Percentiles rank a stretch among this genome's conserved stretches.
These are phyloP conservation scores for Colletotrichum simmondsii DNA, from an alignment of 2,329 filamentous ascomycete species.

Conservation along the genomic window DNA sequence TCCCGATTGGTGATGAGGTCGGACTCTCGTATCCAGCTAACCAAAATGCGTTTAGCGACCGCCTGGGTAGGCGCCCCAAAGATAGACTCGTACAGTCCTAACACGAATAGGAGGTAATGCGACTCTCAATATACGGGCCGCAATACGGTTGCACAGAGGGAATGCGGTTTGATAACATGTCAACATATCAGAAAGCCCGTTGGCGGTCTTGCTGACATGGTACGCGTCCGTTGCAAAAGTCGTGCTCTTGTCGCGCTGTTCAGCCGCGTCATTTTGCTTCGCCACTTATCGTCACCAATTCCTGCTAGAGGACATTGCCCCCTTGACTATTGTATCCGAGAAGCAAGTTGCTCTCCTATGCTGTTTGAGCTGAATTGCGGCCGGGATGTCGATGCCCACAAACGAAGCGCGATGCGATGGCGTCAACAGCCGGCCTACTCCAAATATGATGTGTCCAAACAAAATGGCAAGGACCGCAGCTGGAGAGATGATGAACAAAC, in stretches of 20 bases:
- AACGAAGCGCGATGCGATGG: too few species aligned
- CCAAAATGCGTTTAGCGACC: background rate
- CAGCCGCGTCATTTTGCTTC: background rate
- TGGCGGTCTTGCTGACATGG: background rate
- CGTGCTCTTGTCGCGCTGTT: background rate
- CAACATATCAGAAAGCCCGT: background rate
- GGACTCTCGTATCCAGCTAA: background rate
- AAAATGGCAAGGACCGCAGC: too few species aligned
- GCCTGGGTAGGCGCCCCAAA: background rate
- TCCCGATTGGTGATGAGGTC: background rate
- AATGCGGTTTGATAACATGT: background rate
- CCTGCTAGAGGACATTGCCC: too few species aligned
- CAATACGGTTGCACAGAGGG: background rate
- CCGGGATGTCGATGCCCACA: too few species aligned
- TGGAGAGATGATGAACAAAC: too few species aligned
- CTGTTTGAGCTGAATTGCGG: too few species aligned
- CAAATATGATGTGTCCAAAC: too few species aligned
- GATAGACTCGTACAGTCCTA: background rate
- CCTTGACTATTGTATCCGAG: too few species aligned
- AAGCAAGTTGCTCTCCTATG: too few species aligned
- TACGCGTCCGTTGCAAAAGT: background rate
- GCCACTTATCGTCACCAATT: background rate
- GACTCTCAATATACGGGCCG: background rate
- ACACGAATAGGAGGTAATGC: background rate
- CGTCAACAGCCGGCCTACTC: too few species aligned